Evolutionary conservation across 2,329 filamentous ascomycete species (phyloP).

Genomic region (Delphinella strobiligena): DNA sequence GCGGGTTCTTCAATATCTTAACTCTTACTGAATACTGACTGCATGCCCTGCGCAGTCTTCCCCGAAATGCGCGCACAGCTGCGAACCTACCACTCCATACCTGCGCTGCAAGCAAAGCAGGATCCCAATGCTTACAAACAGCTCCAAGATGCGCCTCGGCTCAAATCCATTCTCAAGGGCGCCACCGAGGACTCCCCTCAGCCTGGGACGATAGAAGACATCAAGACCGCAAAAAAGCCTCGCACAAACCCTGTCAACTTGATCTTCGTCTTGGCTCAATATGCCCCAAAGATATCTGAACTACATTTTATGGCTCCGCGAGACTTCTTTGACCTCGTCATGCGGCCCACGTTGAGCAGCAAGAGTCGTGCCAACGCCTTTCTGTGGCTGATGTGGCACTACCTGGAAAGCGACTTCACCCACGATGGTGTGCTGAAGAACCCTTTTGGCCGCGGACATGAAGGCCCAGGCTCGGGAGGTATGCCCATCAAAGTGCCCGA

Average conservation of each 20-base stretch:
- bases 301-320: conserved; percentile 73
- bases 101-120: conserved; percentile 86
- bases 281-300: conserved; percentile 83
- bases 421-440: conserved; percentile 80
- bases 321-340: conserved; percentile 95
- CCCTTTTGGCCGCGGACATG: conserved; percentile 60
- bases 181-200: conserved; percentile 85
- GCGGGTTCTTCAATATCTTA: no score
- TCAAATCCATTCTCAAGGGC: conserved; percentile 96
- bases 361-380: conserved; percentile 76
- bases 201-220: conserved; percentile 68
- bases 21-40: no score
- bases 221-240: conserved; percentile 56
- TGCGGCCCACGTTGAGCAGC: conserved; percentile 76
- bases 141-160: conserved; percentile 83
- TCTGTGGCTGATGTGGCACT: conserved; percentile 98
- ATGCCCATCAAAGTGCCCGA: conserved; percentile 49
- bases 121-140: conserved; percentile 96
- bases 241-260: conserved; percentile 94
- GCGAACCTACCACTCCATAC: conserved; percentile 95
- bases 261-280: conserved; percentile 86
- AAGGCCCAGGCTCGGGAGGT: conserved; percentile 30
- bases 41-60: conserved; percentile 61
- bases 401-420: conserved; percentile 89
- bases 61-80: conserved; percentile 98